phyloP scores from a whole-genome alignment of 2,329 filamentous ascomycete genomes.

The Xylariaceae sp. region DNA sequence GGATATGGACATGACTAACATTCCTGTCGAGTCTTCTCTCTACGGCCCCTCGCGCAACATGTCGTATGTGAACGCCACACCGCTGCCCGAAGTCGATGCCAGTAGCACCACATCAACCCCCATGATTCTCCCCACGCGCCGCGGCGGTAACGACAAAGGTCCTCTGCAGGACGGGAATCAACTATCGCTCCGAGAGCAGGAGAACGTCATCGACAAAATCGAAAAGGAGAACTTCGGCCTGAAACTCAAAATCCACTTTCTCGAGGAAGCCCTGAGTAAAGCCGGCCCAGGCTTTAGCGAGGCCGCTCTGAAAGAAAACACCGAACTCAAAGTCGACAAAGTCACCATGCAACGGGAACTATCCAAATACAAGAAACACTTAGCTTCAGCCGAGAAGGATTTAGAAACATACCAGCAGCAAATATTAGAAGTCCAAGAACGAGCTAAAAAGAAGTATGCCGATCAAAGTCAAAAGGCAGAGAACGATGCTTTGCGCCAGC shows the following conservation, averaged over 20 bases:
- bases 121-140: slow-evolving; percentile 61
- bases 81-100: slow-evolving; percentile 66
- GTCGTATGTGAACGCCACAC: slow-evolving; percentile 63
- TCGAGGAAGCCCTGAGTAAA: slow-evolving; percentile 85
- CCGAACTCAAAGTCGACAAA: slow-evolving; percentile 86
- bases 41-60: slow-evolving; percentile 61
- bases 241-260: slow-evolving; percentile 94
- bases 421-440: slow-evolving; percentile 75
- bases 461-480: slow-evolving; percentile 63
- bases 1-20: slow-evolving; percentile 64
- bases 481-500: slow-evolving; percentile 51
- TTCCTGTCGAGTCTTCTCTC: slow-evolving; percentile 66
- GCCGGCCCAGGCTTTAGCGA: slow-evolving; percentile 86
- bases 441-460: slow-evolving; percentile 67
- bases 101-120: slow-evolving; percentile 84
- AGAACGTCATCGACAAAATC: slow-evolving; percentile 90
- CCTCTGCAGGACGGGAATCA: slow-evolving; percentile 82
- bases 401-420: slow-evolving; percentile 78
- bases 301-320: slow-evolving; percentile 86
- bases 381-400: slow-evolving; percentile 77
- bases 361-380: slow-evolving; percentile 75
- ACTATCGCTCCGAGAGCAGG: slow-evolving; percentile 87
- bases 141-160: slow-evolving; percentile 56
- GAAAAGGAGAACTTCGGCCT: slow-evolving; percentile 98
- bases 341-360: slow-evolving; percentile 86